Evolutionary conservation across 495 filamentous ascomycete genomes (phyloP).

Genomic region (Talaromyces ruber): DNA sequence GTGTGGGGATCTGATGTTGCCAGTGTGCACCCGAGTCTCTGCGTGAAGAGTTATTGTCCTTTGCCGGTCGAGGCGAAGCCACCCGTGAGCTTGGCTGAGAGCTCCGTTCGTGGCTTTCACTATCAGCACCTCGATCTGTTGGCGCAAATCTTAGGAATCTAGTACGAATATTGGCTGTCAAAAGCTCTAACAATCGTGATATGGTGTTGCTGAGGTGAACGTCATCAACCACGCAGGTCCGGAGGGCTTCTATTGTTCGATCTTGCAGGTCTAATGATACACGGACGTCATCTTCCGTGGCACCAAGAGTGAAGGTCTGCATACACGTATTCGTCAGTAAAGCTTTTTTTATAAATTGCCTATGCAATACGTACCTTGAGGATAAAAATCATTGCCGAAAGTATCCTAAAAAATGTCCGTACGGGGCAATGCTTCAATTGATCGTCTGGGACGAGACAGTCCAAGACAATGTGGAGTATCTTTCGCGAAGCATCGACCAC

Average conservation of each 20-base stretch:
- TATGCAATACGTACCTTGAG: constrained; percentile 46
- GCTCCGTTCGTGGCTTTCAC: constrained; percentile 29
- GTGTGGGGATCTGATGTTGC: constrained; percentile 15
- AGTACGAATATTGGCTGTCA: constrained; percentile 64
- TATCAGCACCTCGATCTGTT: constrained; percentile 31
- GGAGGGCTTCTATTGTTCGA: constrained; percentile 66
- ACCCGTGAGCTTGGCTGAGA: constrained; percentile 26
- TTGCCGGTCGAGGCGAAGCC: constrained; percentile 28
- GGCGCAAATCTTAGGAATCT: constrained; percentile 58
- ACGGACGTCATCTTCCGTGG: constrained; percentile 79
- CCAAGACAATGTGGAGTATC: constrained; percentile 72
- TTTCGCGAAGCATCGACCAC: constrained; percentile 82
- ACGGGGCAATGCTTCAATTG: constrained; percentile 90
- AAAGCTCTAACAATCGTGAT: constrained; percentile 78
- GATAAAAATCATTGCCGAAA: constrained; percentile 91
- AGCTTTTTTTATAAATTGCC: neutral
- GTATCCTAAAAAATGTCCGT: constrained; percentile 87
- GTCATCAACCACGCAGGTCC: constrained; percentile 85
- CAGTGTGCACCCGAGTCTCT: constrained; percentile 26
- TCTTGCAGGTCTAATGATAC: constrained; percentile 76
- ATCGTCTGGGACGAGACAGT: constrained; percentile 71
- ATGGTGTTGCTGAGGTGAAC: constrained; percentile 93
- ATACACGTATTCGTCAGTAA: neutral
- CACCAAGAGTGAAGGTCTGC: constrained; percentile 87
- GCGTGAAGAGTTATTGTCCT: constrained; percentile 16